phyloP scores from a whole-genome alignment of 2,329 filamentous ascomycete species.

The Pseudogymnoascus sp. region DNA sequence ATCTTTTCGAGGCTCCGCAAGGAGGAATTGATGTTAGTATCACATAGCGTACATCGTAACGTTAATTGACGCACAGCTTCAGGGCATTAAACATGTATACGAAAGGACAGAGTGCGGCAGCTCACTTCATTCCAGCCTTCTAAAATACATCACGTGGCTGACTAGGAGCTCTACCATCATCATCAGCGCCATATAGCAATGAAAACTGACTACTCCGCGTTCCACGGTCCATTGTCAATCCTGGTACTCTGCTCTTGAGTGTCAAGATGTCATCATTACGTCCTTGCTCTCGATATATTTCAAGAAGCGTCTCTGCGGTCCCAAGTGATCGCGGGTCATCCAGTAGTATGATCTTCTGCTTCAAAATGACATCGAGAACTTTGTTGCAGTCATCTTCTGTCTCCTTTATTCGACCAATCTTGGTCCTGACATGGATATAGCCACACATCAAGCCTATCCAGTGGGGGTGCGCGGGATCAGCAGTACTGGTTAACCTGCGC shows the following conservation, averaged over 20 bases:
- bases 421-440: constrained; percentile 12
- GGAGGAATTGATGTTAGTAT: no score
- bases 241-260: not conserved
- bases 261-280: not conserved
- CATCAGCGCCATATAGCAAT: not conserved
- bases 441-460: constrained; percentile 18
- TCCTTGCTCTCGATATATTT: not conserved
- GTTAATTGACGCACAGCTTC: no score
- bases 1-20: no score
- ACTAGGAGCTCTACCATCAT: not conserved
- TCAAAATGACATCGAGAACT: constrained; percentile 10
- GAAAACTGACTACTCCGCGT: not conserved
- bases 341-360: not conserved
- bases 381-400: constrained; percentile 11
- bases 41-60: not conserved
- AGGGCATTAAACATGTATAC: not conserved
- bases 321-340: constrained; percentile 8
- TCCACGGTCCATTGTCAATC: not conserved
- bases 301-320: not conserved
- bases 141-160: not conserved
- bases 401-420: constrained; percentile 14
- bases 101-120: not conserved
- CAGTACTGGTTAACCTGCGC: not conserved
- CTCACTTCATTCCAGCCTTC: not conserved
- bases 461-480: constrained; percentile 12